Evolutionary conservation across 2,329 filamentous ascomycete genomes (phyloP), one percentile per base, ranked within the genome.

Genomic region (Aspergillus nomiae): DNA sequence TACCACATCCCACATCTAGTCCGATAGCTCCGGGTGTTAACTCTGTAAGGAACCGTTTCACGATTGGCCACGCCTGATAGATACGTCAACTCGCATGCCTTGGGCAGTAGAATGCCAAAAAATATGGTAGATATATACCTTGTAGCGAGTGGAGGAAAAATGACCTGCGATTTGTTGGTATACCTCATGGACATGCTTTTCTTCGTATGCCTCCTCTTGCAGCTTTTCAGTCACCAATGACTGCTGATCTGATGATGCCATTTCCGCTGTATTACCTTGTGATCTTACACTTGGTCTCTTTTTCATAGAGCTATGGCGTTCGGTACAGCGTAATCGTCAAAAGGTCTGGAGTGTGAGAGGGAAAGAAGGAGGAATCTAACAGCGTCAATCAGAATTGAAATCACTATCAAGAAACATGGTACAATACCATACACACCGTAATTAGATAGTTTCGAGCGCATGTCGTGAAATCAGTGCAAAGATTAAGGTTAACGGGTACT

Each of bases 1-100:
- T 99, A 63, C 95, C 95, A 79, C 95, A 98, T 64, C 95, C 95
- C 61, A 98, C 85, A 78, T 99, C 95, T 36, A 97, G 84, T 11
- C 95, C 95, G 61, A 98, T 80, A 56, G 91, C 86, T 30, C 94
- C 94, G 14, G 88, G 80, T 0, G 84, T 75, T 55, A 91, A 86
- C 36, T 82, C 81, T 56, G 83, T 80, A 41, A 98, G 85, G 76
- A 97, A 98, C 41, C 83, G 82, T 66, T 93, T 87, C 61, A 98
- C 91, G 70, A 96, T 90, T 26, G 95, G 95, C 95, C 95, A 99
- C 65, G 95, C 93, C 87, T 90, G 65, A 36, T 38, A 58, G 28
- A 58, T 32, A 34, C 34, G 38, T 61, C 60, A 58, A 60, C 26
- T 24, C 12, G 59, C 41, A 36, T n/a, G 38, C 9, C 9, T 30